Percentiles rank a stretch among this genome's conserved stretches.
phyloP scores from a whole-genome alignment of 176 grass and related monocot genomes.

The Phoenix roebelenii region DNA sequence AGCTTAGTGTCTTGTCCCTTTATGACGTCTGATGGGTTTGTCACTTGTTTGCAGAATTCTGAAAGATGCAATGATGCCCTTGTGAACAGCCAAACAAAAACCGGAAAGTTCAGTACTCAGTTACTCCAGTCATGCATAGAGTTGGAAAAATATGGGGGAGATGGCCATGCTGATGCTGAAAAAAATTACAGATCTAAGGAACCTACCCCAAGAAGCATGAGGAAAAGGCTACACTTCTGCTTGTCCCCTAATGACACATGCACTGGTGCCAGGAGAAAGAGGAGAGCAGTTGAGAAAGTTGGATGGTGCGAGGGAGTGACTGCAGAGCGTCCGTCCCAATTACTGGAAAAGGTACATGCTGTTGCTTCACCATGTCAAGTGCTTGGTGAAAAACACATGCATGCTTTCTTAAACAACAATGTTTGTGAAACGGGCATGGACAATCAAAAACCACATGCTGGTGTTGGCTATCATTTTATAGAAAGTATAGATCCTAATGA shows the following conservation, averaged over 20 bases:
- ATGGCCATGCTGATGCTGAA: not conserved
- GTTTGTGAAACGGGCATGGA: too few relatives aligned
- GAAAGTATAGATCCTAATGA: not conserved
- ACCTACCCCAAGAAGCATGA: not conserved
- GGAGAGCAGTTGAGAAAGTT: not conserved
- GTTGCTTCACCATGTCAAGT: constrained; percentile 3
- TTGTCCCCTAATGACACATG: not conserved
- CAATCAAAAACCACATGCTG: too few relatives aligned
- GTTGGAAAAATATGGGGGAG: not conserved
- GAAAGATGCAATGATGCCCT: not conserved
- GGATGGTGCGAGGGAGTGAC: not conserved
- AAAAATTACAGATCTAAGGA: not conserved
- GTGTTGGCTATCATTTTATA: too few relatives aligned
- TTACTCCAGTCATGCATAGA: constrained; percentile 1
- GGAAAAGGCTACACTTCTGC: constrained; percentile 10
- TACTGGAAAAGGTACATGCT: constrained; percentile 12
- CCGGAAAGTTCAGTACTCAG: not conserved
- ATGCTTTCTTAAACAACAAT: not conserved
- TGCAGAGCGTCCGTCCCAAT: not conserved
- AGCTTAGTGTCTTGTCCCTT: constrained; percentile 1
- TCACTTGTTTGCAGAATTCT: constrained; percentile 9
- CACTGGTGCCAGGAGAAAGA: constrained; percentile 5
- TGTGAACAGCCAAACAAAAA: not conserved
- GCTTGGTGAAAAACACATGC: constrained; percentile 9
- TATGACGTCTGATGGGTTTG: too few relatives aligned